phyloP scores from a whole-genome alignment of 2,329 filamentous ascomycete species.

The Rhinocladiella similis region DNA sequence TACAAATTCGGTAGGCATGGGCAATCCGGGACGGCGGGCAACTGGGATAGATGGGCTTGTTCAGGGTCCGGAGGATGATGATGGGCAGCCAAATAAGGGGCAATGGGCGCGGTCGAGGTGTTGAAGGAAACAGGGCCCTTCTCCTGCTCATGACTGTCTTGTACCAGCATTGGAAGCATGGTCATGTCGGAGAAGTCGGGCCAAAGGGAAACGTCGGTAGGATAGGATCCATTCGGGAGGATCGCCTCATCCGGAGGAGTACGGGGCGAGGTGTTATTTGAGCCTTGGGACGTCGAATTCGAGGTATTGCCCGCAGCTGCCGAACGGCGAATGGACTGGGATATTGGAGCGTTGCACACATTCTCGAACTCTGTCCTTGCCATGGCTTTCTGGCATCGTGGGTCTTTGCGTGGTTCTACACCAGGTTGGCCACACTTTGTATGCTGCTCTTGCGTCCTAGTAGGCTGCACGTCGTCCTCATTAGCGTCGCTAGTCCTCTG shows the following conservation, averaged over 20 bases:
- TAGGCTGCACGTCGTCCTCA: constrained; percentile 24
- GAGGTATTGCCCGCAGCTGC: not conserved
- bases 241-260: constrained; percentile 15
- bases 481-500: constrained; percentile 33
- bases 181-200: constrained; percentile 41
- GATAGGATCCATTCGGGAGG: constrained; percentile 26
- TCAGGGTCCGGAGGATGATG: constrained; percentile 3
- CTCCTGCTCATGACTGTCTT: constrained; percentile 18
- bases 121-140: not conserved
- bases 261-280: not conserved
- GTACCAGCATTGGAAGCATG: constrained; percentile 23
- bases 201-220: constrained; percentile 38
- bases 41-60: constrained; percentile 15
- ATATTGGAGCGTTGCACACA: constrained; percentile 23
- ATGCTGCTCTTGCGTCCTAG: not conserved
- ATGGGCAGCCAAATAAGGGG: not conserved
- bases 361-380: constrained; percentile 28
- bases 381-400: constrained; percentile 13
- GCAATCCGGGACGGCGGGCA: constrained; percentile 26
- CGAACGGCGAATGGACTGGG: constrained; percentile 18
- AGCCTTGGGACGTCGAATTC: not conserved
- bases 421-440: constrained; percentile 5
- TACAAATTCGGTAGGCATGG: constrained; percentile 36
- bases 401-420: constrained; percentile 11
- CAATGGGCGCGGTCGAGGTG: not conserved